Percentiles rank a stretch among this genome's conserved stretches.
Evolutionary conservation across 371 early-diverging fungal genomes (phyloP).

Genomic region (Rhizopus stolonifer): DNA sequence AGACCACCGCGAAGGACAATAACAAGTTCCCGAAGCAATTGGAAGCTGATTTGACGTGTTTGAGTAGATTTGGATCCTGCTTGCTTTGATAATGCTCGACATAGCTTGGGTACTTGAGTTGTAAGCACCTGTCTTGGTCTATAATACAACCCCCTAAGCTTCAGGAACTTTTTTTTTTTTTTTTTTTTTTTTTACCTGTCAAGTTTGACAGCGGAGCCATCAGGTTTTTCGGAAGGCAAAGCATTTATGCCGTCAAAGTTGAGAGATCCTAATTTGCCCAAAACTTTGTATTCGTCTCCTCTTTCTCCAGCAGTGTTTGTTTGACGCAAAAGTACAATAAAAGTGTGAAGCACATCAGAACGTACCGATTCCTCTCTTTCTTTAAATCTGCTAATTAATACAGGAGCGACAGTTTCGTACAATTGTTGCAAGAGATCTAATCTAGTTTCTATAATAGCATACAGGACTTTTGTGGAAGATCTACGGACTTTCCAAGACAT

Average conservation of each 20-base stretch:
- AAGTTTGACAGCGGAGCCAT: no score
- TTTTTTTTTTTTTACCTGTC: constrained; percentile 1
- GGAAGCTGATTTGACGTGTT: constrained; percentile 77
- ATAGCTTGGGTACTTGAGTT: constrained; percentile 63
- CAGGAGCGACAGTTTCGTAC: constrained; percentile 68
- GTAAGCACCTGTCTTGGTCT: constrained; percentile 59
- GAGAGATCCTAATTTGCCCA: constrained; percentile 1
- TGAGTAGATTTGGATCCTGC: constrained; percentile 68
- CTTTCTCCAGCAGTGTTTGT: constrained; percentile 58
- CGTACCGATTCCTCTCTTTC: constrained; percentile 94
- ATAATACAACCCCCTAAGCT: no score
- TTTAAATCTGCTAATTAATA: constrained; percentile 77
- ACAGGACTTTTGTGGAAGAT: constrained; percentile 78
- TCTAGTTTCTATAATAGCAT: constrained; percentile 74
- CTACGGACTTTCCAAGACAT: constrained; percentile 93
- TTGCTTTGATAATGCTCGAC: constrained; percentile 71
- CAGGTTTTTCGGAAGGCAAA: constrained; percentile 54
- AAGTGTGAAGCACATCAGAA: constrained; percentile 79
- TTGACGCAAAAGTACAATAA: constrained; percentile 71
- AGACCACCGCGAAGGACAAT: constrained; percentile 73
- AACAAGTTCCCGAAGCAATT: constrained; percentile 71
- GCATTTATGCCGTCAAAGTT: constrained; percentile 57
- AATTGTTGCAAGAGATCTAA: constrained; percentile 66
- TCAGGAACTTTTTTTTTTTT: no score
- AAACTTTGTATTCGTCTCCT: not conserved